Evolutionary conservation across 371 early-diverging fungal genomes (phyloP), one percentile per base, ranked within the genome.

Genomic region (Circinella minor): DNA sequence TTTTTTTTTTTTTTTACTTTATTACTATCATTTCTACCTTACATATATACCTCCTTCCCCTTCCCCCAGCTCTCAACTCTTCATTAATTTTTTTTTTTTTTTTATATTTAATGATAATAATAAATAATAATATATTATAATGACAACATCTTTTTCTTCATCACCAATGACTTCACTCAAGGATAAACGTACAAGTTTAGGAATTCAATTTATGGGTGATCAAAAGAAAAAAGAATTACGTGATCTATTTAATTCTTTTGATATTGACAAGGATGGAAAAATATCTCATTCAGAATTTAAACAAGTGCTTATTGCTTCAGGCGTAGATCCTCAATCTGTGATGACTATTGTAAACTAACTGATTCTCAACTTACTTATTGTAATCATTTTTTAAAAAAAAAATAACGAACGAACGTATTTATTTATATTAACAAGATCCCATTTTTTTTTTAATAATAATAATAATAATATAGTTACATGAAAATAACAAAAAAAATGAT

Each of bases 261-360:
- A 82, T 70, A 75, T 74, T 51, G 78, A 82, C 59, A 57, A 78
- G 20, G 75, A 82, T 67, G 78, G 77, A 10, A 75, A 71, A 61
- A 71, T 79, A 36, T 77, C 80, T 14, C 47, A 48, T 10, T 36
- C 55, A 5, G 80, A 82, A 71, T 59, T 82, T 14, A 11, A 75
- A 47, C 69, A 72, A 34, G 72, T 78, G 69, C 65, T 82, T 14
- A 64, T 55, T n/a, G 74, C 74, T 20, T 68, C 77, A 37, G 77
- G 79, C 14, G 55, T 77, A 18, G 49, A 74, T 49, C 57, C 67
- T 6, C 14, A 61, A 14, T 36, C 66, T 15, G 61, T 77, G 27
- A 63, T 69, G 4, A 36, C 68, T 15, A 74, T 77, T 77, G 79
- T 78, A 75, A 15, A 46, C 36, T 66, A n/a, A n/a, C n/a, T n/a